Base-by-base conservation (phyloP, 2,329 filamentous ascomycete genomes). In the Claviceps quebecensis region DNA sequence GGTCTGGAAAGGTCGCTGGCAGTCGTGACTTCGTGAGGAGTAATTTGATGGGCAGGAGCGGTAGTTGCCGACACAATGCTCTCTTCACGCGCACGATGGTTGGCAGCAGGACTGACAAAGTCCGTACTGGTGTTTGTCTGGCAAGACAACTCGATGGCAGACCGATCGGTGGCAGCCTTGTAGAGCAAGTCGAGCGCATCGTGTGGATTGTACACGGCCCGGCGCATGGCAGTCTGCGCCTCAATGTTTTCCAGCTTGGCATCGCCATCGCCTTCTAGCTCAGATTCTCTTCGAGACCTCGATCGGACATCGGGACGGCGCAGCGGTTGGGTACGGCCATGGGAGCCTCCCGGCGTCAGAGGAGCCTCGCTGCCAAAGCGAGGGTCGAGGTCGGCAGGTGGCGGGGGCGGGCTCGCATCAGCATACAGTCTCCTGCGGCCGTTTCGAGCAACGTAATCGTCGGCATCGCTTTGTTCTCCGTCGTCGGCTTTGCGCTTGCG, bases 181-280 rank as follows among this genome's bases (percentile, higher is more conserved):
- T 94, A 94, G 16, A 97, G 76, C 52, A 96, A 74, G 65, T 95
- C 89, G 47, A 97, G 75, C 23, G 91, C 91, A 70, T 97, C 91
- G 62, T 95, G 90, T 3, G 87, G 89, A 38, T 89, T 90, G 66
- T 90, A 95, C 45, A 97, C 82, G 58, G 87, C 86, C 51, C 71
- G 73, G 36, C 80, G 70, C 80, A 84, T 83, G 53, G 83, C 78
- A 8, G 73, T 72, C 61, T 78, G 77, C 22, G 80, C 80, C 66
- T 84, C 80, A 5, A 80, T 67, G 59, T 84, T 84, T 63, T 83
- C 79, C 22, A 83, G 64, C 48, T 78, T 79, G 53, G 76, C 76
- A 57, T 81, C 81, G 29, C 73, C 73, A 56, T 82, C 80, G 39
- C 76, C 76, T 40, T 66, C 62, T 53, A 71, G 69, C 39, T 72